These are phyloP conservation scores for Coelastrella sp. DNA, from an alignment of 139 green algal species.

Conservation along the genomic window DNA sequence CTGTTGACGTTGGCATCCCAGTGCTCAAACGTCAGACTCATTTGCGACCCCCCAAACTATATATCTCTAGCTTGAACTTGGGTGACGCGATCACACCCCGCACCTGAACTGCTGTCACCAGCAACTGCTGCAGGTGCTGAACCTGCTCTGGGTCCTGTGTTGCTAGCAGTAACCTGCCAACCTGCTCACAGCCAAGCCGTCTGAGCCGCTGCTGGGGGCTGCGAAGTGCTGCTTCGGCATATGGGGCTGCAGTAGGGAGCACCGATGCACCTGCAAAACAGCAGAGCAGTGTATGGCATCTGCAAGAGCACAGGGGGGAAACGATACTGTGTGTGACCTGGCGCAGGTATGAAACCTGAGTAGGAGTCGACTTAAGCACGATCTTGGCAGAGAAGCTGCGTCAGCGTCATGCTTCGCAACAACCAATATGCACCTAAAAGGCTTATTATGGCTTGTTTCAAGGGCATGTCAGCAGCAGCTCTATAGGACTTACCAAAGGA, in stretches of 20 bases:
- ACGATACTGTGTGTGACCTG: not conserved
- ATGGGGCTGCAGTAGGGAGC: not conserved
- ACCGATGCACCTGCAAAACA: not conserved
- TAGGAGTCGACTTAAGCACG: not conserved
- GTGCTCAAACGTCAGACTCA: not conserved
- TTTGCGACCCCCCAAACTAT: too few relatives aligned
- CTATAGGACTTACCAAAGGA: not conserved
- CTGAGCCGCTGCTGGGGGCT: conserved; percentile 16
- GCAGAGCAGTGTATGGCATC: not conserved
- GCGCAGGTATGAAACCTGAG: not conserved
- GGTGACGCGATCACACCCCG: not conserved
- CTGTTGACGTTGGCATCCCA: too few relatives aligned
- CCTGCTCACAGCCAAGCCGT: conserved; percentile 8
- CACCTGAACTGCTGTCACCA: conserved; percentile 1
- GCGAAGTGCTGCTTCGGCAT: conserved; percentile 22
- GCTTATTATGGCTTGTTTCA: not conserved
- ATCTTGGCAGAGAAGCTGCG: too few relatives aligned
- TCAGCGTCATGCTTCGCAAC: not conserved
- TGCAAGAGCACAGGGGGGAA: not conserved
- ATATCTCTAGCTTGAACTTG: not conserved
- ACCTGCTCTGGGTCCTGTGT: conserved; percentile 4
- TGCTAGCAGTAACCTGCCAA: conserved; percentile 24
- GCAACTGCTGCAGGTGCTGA: not conserved
- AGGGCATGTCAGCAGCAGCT: not conserved
- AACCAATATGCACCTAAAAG: not conserved